Conservation (phyloP, 2,329 filamentous ascomycete species). For the Xylaria sp. region DNA sequence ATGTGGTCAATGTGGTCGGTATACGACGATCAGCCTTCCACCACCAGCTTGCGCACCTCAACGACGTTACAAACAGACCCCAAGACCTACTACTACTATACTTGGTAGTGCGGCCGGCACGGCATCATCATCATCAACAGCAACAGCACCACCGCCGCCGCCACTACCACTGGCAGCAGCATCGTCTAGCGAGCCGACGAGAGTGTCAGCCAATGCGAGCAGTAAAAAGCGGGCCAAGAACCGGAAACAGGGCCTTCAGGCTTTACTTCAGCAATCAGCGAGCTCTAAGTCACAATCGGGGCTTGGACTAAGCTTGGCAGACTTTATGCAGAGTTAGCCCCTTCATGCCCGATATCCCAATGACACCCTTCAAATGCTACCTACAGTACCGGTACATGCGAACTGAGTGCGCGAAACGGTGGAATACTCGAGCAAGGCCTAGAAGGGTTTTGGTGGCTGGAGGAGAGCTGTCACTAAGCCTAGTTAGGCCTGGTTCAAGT, state of each 20-base stretch:
- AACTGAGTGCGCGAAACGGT: background rate
- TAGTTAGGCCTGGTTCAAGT: constrained; percentile 18
- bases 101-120: background rate
- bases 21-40: constrained; percentile 56
- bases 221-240: constrained; percentile 74
- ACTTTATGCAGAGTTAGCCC: constrained; percentile 60
- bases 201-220: constrained; percentile 61
- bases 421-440: constrained; percentile 26
- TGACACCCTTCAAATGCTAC: background rate
- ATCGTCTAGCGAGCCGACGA: constrained; percentile 45
- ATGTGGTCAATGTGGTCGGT: constrained; percentile 58
- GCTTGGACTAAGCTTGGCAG: constrained; percentile 62
- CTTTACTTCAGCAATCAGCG: constrained; percentile 65
- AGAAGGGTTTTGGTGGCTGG: constrained; percentile 23
- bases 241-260: constrained; percentile 73
- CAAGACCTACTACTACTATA: constrained; percentile 33
- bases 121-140: background rate
- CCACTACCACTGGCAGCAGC: constrained; percentile 1
- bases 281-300: constrained; percentile 50
- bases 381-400: constrained; percentile 1
- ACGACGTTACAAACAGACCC: constrained; percentile 42
- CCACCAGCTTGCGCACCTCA: constrained; percentile 49
- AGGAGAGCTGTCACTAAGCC: constrained; percentile 15
- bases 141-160: background rate
- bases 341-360: background rate